Evolutionary conservation across 176 grass and related monocot genomes (phyloP).

Genomic region (Avena sativa): DNA sequence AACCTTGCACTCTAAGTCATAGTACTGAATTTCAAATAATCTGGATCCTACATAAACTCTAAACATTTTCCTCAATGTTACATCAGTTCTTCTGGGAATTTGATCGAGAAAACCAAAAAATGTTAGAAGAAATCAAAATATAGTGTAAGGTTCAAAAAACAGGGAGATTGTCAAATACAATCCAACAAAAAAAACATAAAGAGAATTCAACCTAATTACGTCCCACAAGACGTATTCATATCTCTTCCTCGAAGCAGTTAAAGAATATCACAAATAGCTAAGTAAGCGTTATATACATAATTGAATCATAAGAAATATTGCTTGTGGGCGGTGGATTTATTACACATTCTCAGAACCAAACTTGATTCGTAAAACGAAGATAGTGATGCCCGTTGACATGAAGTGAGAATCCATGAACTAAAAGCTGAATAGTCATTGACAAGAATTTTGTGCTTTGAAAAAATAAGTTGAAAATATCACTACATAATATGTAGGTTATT

Average conservation of each 20-base stretch:
- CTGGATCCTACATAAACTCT: too few species aligned
- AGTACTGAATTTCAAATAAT: conserved; percentile 21
- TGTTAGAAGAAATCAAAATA: background rate
- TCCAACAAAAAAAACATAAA: conserved; percentile 21
- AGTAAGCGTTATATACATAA: conserved; percentile 54
- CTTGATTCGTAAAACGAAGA: conserved; percentile 54
- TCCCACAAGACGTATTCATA: conserved; percentile 55
- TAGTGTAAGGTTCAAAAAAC: background rate
- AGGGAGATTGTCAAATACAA: too few species aligned
- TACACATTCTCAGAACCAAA: conserved; percentile 67
- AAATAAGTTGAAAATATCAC: too few species aligned
- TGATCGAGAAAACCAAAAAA: conserved; percentile 27
- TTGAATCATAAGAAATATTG: conserved; percentile 40
- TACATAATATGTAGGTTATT: conserved; percentile 26
- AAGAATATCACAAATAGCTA: conserved; percentile 56
- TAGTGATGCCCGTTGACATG: conserved; percentile 54
- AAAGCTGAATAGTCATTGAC: too few species aligned
- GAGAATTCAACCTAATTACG: conserved; percentile 44
- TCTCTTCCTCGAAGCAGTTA: conserved; percentile 59
- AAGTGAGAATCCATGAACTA: conserved; percentile 5
- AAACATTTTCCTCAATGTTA: conserved; percentile 68
- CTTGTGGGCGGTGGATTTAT: background rate
- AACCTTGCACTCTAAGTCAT: conserved; percentile 31
- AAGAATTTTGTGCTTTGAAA: conserved; percentile 7
- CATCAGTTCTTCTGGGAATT: conserved; percentile 59